phyloP scores from a whole-genome alignment of 257 asterid genomes.

The Rubia yunnanensis region DNA sequence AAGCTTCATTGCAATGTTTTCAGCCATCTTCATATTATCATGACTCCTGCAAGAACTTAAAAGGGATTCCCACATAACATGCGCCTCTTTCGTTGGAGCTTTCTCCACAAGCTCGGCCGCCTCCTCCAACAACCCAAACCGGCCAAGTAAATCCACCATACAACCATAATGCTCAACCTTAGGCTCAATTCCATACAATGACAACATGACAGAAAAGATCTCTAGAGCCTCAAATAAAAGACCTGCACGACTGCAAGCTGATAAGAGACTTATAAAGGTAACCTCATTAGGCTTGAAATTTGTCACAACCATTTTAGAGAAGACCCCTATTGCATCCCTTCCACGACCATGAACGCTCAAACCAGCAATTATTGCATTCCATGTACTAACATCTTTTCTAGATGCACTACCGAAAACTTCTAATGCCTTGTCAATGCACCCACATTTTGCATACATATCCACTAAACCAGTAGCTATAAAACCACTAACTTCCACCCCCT shows the following conservation, averaged over 20 bases:
- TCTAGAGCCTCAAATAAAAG: slow-evolving; percentile 23
- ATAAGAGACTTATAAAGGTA: slow-evolving; percentile 28
- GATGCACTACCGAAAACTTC: slow-evolving; percentile 21
- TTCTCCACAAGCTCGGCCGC: slow-evolving; percentile 26
- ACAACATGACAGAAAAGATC: slow-evolving; percentile 24
- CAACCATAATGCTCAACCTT: slow-evolving; percentile 32
- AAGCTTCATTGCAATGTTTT: slow-evolving; percentile 21
- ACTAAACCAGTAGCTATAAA: slow-evolving; percentile 34
- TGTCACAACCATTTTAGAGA: slow-evolving; percentile 21
- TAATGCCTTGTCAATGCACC: slow-evolving; percentile 25
- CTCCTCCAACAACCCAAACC: slow-evolving; percentile 27
- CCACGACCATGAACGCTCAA: slow-evolving; percentile 32
- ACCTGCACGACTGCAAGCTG: slow-evolving; percentile 37
- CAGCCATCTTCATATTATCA: slow-evolving; percentile 25
- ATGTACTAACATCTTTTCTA: slow-evolving; percentile 28
- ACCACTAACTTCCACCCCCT: slow-evolving; percentile 18
- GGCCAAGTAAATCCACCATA: slow-evolving; percentile 35
- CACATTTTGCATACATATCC: slow-evolving; percentile 40
- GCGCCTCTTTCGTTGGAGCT: slow-evolving; percentile 20
- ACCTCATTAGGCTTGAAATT: slow-evolving; percentile 26
- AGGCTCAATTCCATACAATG: slow-evolving; percentile 25
- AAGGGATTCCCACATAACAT: slow-evolving; percentile 28
- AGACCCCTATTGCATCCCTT: slow-evolving; percentile 21
- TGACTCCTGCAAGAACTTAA: slow-evolving; percentile 31
- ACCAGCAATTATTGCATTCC: slow-evolving; percentile 37